Evolutionary conservation across 257 asterid species (phyloP).

Genomic region (Verbascum thapsus): DNA sequence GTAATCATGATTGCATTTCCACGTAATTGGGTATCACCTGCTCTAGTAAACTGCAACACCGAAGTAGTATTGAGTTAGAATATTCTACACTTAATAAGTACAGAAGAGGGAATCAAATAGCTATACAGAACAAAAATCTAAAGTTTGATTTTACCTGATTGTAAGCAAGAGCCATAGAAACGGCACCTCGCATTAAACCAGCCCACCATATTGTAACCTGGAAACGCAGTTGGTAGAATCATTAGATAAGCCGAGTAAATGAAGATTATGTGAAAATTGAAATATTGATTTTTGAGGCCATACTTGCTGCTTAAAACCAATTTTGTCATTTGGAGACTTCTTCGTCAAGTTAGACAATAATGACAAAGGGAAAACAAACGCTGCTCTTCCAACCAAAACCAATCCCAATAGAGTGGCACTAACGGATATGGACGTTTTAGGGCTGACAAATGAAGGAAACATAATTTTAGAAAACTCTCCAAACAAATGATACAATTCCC

Average conservation of each 20-base stretch:
- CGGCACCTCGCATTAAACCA: conserved; percentile 99
- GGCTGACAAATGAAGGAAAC: conserved; percentile 46
- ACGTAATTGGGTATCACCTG: conserved; percentile 71
- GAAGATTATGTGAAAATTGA: conserved; percentile 15
- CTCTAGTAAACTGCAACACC: conserved; percentile 68
- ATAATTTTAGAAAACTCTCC: conserved; percentile 2
- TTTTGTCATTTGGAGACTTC: conserved; percentile 64
- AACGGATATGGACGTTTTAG: conserved; percentile 59
- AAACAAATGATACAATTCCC: background rate
- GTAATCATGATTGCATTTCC: conserved; percentile 87
- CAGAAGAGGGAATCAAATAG: no score
- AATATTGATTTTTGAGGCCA: conserved; percentile 25
- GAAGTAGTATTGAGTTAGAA: conserved; percentile 26
- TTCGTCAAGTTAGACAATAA: conserved; percentile 81
- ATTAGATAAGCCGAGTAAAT: conserved; percentile 17
- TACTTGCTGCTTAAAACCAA: conserved; percentile 80
- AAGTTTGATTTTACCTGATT: conserved; percentile 87
- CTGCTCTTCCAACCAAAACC: conserved; percentile 89
- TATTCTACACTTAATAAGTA: background rate
- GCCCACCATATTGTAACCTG: conserved; percentile 98
- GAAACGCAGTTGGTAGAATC: conserved; percentile 23
- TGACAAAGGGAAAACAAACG: conserved; percentile 92
- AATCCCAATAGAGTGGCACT: conserved; percentile 92
- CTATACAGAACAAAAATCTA: no score
- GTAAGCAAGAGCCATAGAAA: conserved; percentile 99